Base-by-base conservation (phyloP, 768 basidiomycete species). In the Hypholoma sublateritium region DNA sequence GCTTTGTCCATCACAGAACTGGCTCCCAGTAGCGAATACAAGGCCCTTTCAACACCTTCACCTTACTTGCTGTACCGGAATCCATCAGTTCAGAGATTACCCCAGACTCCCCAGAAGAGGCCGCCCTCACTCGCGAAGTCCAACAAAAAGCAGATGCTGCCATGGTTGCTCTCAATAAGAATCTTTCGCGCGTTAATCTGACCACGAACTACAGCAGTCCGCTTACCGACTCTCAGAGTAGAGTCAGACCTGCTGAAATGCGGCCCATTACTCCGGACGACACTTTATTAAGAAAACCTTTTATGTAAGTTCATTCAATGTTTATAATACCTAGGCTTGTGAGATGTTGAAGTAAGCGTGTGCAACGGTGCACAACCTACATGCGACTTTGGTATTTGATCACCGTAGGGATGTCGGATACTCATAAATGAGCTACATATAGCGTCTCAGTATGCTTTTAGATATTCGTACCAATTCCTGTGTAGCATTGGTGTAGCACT, bases 71-170 rank as follows among this genome's bases (percentile, higher is more conserved):
- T 74, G n/a, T 60, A 69, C 11, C 76, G 73, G 25, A 80, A 78
- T 64, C 72, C 74, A 5, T 80, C 79, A 1, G 68, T 71, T 25
- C 72, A 79, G 37, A 76, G 71, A 63, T 72, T 76, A 39, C 78
- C 75, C 59, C 75, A 71, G 50, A 69, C 70, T 1, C 71, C 78
- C 7, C 69, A 80, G 78, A 87, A 52, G 75, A 83, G 43, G 77
- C 75, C 8, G 79, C 85, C 54, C 80, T 92, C 28, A 79, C 80
- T 11, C 75, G 74, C 49, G 87, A 90, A 65, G 83, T 92, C 19
- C 85, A 86, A 62, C 82, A 85, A 62, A 85, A 81, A 66, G 81
- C 82, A 1, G 83, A 86, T 50, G 89, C 86, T 22, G 87, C 88
- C 4, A 87, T 83, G 63, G 69, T 82, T 50, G 79, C 81, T 12